phyloP scores from a whole-genome alignment of 257 asterid genomes.

The Schizonepeta tenuifolia region DNA sequence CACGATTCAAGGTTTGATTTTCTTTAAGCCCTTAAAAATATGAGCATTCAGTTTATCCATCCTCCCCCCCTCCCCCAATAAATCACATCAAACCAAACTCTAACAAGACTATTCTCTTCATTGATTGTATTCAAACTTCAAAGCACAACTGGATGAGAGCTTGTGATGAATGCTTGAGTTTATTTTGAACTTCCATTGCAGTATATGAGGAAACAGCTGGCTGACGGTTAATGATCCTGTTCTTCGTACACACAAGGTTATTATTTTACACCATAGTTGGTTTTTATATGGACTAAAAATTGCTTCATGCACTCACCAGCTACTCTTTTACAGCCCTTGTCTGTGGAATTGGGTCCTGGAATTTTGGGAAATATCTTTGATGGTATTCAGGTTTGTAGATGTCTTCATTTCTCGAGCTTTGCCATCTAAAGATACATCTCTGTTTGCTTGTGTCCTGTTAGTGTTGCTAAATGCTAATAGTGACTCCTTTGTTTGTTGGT shows the following conservation, averaged over 20 bases:
- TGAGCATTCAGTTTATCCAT: no score
- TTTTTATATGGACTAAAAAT: not conserved
- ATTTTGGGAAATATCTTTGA: constrained; percentile 94
- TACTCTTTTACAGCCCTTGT: constrained; percentile 68
- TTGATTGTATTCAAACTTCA: constrained; percentile 5
- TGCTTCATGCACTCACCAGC: constrained; percentile 17
- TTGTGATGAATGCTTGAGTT: not conserved
- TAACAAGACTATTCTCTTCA: no score
- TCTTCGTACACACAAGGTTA: constrained; percentile 92
- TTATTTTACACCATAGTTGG: not conserved
- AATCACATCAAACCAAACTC: no score
- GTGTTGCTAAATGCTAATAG: constrained; percentile 23
- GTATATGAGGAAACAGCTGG: constrained; percentile 97
- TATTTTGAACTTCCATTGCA: constrained; percentile 42
- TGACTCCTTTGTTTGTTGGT: constrained; percentile 21
- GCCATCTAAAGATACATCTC: constrained; percentile 6
- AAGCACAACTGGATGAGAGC: not conserved
- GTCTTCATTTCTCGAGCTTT: constrained; percentile 5
- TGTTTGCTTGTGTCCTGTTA: not conserved
- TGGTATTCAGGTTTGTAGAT: constrained; percentile 81
- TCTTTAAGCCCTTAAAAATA: not conserved
- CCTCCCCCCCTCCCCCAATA: no score
- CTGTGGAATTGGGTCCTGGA: constrained; percentile 97
- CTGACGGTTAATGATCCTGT: constrained; percentile 95
- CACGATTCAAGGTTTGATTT: constrained; percentile 81